Evolutionary conservation across 1,284 basidiomycete genomes (phyloP), one percentile per base, ranked within the genome.

Genomic region (Cryptococcus deneoformans): DNA sequence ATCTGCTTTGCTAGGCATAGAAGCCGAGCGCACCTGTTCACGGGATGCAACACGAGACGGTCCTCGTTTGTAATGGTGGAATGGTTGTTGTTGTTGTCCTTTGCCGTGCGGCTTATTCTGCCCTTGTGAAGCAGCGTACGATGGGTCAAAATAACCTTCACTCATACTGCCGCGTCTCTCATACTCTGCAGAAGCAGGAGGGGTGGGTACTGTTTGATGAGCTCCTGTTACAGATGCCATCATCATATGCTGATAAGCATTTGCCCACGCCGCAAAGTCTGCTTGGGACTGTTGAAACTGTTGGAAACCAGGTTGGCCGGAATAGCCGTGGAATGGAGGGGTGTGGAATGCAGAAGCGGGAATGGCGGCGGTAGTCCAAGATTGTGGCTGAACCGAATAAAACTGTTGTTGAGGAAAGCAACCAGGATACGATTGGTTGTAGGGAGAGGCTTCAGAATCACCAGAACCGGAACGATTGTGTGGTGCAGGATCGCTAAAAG

Each of bases 201-300:
- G 61, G 8, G 65, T 60, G 55, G 61, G 59, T 14, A 61, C 63
- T 57, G 60, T 59, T 50, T 67, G 45, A 20, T 20, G 20, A 20
- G 20, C 20, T 20, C 20, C 20, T 2, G 20, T 20, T 54, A 66
- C 54, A 3, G 60, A 62, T 8, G 67, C 68, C 50, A 69, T 69
- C 50, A 69, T 68, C 73, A 75, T 75, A 34, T 74, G 73, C 50
- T 73, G 70, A 52, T 76, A 76, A n/a, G 72, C 73, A 54, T 72
- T 69, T 20, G 75, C 68, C 75, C 75, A 76, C 9, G 73, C 73
- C 10, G 71, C 67, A 52, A 74, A 75, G 53, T 76, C 73, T 20
- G 66, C 64, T 42, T 64, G 69, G 39, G 56, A 59, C 56, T 70
- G 70, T 42, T 71, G 73, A 46, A 67, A 70, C 55, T 69, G 68